Evolutionary conservation across 2,329 filamentous ascomycete species (phyloP), one percentile per base, ranked within the genome.

Genomic region (Sclerotinia spermophila): DNA sequence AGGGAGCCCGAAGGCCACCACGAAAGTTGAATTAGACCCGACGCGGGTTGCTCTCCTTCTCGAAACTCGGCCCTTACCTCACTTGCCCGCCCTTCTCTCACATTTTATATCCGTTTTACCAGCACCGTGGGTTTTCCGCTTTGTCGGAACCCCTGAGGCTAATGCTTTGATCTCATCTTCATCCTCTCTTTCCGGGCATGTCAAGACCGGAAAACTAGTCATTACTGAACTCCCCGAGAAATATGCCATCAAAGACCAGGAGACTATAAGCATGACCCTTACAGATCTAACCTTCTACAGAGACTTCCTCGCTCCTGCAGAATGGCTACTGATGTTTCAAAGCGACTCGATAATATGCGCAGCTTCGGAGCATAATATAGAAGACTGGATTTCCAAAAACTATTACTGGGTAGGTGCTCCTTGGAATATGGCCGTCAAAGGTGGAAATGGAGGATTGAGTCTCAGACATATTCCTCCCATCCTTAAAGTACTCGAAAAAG

Each of bases 31-130:
- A 30, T 53, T 77, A 74, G 85, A 87, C 75, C 79, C 81, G 65
- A 83, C 81, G 73, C 87, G 87, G 75, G 80, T 87, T 60, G 86
- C 85, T n/a, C 82, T 87, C 30, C 81, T 88, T 38, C 83, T 87
- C 72, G 86, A 87, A 78, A 84, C 83, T 75, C 82, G 86, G 10
- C 79, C 84, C 2, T 80, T 82, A 38, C 81, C 84, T 5, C 79
- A 83, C 71, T 81, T 87, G 35, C 85, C 84, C 4, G 85, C 86
- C 0, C 80, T 86, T 53, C 81, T 86, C 78, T 80, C 86, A 33
- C 86, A 87, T 78, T 86, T 87, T 79, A 86, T 85, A 69, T 80
- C 82, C 2, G 83, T 86, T 30, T 82, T 87, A 5, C 85, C 85
- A 5, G 82, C 84, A 0, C 85, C 86, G 79, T 88, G 86, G 86